phyloP scores from a whole-genome alignment of 2,329 filamentous ascomycete genomes.

The Aspergillus sp. region DNA sequence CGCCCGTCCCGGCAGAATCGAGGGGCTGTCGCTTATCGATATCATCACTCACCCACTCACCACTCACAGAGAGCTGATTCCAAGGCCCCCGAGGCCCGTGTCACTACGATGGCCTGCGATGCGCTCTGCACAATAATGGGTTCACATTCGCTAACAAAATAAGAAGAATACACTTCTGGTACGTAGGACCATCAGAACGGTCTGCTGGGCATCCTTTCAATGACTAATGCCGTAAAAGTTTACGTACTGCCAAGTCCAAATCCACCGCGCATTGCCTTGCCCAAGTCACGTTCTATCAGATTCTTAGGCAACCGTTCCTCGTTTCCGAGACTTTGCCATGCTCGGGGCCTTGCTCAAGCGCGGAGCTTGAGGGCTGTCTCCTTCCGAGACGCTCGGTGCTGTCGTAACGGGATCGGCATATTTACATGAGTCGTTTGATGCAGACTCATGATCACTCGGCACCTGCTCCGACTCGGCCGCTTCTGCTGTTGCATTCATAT shows the following conservation, averaged over 20 bases:
- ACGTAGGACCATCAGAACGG: background rate
- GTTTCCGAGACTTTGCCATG: background rate
- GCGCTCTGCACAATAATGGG: background rate
- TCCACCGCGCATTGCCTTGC: background rate
- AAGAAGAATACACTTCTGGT: background rate
- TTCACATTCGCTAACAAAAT: background rate
- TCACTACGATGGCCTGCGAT: background rate
- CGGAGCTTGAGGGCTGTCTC: background rate
- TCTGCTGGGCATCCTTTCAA: background rate
- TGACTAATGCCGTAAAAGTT: slow-evolving; percentile 4
- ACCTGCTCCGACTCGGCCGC: background rate
- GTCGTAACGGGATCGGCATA: background rate
- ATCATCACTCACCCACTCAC: background rate
- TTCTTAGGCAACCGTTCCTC: background rate
- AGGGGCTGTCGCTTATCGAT: slow-evolving; percentile 22
- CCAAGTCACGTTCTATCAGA: background rate
- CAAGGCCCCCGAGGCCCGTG: background rate
- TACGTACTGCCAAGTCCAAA: background rate
- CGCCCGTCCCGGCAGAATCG: slow-evolving; percentile 22
- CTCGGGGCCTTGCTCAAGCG: slow-evolving; percentile 6
- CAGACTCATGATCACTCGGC: background rate
- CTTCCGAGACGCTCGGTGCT: background rate
- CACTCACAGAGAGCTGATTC: background rate
- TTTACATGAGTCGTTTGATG: background rate
- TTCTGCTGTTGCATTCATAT: background rate